Percentiles rank a stretch among this genome's conserved stretches.
phyloP scores from a whole-genome alignment of 768 basidiomycete species.

The Hydnomerulius pinastri region DNA sequence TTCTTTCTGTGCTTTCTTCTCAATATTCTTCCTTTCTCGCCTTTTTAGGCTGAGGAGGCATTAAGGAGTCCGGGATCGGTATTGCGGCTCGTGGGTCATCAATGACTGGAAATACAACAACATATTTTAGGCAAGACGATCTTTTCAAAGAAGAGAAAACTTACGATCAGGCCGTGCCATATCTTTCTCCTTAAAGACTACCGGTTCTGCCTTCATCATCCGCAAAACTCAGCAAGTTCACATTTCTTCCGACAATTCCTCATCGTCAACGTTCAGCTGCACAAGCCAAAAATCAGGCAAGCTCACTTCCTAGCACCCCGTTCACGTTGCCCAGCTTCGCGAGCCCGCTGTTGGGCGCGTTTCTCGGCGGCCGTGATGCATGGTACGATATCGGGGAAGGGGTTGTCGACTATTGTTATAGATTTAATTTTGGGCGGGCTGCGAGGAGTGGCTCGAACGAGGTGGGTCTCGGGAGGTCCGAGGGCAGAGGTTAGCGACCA shows the following conservation, averaged over 20 bases:
- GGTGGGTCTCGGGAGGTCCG: not conserved
- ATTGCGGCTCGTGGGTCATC: slow-evolving; percentile 14
- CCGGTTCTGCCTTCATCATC: slow-evolving; percentile 64
- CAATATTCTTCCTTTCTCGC: slow-evolving; percentile 5
- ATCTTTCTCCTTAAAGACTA: slow-evolving; percentile 71
- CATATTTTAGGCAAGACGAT: not conserved
- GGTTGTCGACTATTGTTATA: slow-evolving; percentile 86
- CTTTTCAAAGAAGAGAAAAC: slow-evolving; percentile 29
- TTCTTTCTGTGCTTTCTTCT: not conserved
- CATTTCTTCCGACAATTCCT: slow-evolving; percentile 58
- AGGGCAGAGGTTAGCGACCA: not conserved
- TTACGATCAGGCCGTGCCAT: slow-evolving; percentile 83
- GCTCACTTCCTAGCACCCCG: slow-evolving; percentile 88
- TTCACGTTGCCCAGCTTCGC: slow-evolving; percentile 72
- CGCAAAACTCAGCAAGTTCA: slow-evolving; percentile 87
- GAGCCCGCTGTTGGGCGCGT: slow-evolving; percentile 78
- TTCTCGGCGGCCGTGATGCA: slow-evolving; percentile 95
- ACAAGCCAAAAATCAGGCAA: not conserved
- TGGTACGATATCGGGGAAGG: slow-evolving; percentile 93
- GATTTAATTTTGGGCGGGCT: slow-evolving; percentile 92
- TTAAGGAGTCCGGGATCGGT: slow-evolving; percentile 8
- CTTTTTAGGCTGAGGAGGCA: slow-evolving; percentile 3
- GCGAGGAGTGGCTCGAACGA: slow-evolving; percentile 1
- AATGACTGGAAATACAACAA: slow-evolving; percentile 21
- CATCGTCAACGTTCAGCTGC: not conserved